Percentiles rank a stretch among this genome's conserved stretches.
Conservation (phyloP, 2,329 filamentous ascomycete species). For the Pyrenochaeta sp. region DNA sequence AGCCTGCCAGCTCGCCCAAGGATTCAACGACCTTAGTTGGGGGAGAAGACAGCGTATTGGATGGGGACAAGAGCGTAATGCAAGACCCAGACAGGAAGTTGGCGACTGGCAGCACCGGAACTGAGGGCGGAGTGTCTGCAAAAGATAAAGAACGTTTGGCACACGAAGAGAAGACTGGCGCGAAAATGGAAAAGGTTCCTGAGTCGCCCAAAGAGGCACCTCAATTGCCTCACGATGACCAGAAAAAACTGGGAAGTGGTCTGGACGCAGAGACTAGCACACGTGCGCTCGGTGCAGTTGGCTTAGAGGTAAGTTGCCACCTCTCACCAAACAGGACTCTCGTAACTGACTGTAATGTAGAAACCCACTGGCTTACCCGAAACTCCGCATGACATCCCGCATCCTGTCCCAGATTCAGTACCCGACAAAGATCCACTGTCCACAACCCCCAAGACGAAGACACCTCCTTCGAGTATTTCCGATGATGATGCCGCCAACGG, state of each 20-base stretch:
- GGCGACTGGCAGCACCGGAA: slow-evolving; percentile 87
- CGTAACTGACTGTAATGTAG: slow-evolving; percentile 52
- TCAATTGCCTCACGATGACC: slow-evolving; percentile 81
- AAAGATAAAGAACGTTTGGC: slow-evolving; percentile 80
- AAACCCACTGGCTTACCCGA: slow-evolving; percentile 84
- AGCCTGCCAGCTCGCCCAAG: slow-evolving; percentile 28
- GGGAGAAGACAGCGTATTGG: slow-evolving; percentile 56
- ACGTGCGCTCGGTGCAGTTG: slow-evolving; percentile 44
- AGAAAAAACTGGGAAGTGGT: slow-evolving; percentile 63
- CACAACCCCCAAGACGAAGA: slow-evolving; percentile 36
- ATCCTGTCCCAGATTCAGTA: slow-evolving; percentile 70
- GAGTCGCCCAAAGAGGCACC: slow-evolving; percentile 86
- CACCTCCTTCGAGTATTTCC: slow-evolving; percentile 30
- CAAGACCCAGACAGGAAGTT: slow-evolving; percentile 80
- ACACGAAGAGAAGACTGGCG: slow-evolving; percentile 71
- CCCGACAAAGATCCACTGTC: slow-evolving; percentile 68
- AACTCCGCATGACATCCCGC: slow-evolving; percentile 77
- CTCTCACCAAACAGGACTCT: neutral
- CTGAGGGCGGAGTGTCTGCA: slow-evolving; percentile 86
- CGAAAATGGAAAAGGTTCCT: slow-evolving; percentile 76
- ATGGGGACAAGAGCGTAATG: slow-evolving; percentile 82
- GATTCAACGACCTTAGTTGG: slow-evolving; percentile 42
- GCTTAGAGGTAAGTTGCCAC: slow-evolving; percentile 45
- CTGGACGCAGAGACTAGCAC: slow-evolving; percentile 15
- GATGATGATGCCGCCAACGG: slow-evolving; percentile 61